Evolutionary conservation across 2,329 filamentous ascomycete genomes (phyloP), one percentile per base, ranked within the genome.

Genomic region (Neonectria punicea): DNA sequence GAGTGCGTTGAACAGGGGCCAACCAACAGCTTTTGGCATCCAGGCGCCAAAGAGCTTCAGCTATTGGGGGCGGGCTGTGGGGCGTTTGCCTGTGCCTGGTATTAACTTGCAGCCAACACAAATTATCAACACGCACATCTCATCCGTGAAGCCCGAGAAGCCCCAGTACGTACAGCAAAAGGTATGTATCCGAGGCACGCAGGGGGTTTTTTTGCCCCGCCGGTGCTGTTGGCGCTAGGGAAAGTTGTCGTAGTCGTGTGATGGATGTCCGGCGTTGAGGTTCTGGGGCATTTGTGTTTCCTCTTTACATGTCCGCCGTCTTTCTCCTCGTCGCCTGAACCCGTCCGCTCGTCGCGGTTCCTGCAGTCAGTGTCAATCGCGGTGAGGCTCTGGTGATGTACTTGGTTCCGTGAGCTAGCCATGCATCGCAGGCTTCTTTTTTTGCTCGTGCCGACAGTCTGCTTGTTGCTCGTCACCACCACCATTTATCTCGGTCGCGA

Each of bases 401-500:
- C 18, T n/a, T 54, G n/a, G n/a, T 53, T 49, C 1, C 1, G 8
- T 36, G 2, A 61, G 28, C n/a, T n/a, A 60, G 54, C n/a, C 57
- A 72, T 72, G 70, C 49, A 63, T 56, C 68, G 55, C 22, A 71
- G 53, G 51, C 58, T 63, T 30, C 43, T 60, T 14, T 53, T 63
- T 34, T 34, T 66, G 46, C 54, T 69, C 20, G 43, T 72, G 36
- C 59, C 70, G 20, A 55, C 53, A 3, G 41, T 69, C 20, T 72
- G 59, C 39, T 66, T 72, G 41, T 53, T 68, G 3, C 25, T 72
- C 3, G n/a, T 66, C 4, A n/a, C 53, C 4, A 71, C 70, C 5
- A 65, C 63, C 18, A 41, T 69, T 1, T 72, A 72, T 61, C 62
- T 72, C 32, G 66, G 70, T 9, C 70, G 61, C 7, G 60, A 63